A percentile compares a stretch with the other conserved stretches of the same genome.
Evolutionary conservation across 352 stramenopile genomes (phyloP).

Genomic region (Phytophthora palmivora): DNA sequence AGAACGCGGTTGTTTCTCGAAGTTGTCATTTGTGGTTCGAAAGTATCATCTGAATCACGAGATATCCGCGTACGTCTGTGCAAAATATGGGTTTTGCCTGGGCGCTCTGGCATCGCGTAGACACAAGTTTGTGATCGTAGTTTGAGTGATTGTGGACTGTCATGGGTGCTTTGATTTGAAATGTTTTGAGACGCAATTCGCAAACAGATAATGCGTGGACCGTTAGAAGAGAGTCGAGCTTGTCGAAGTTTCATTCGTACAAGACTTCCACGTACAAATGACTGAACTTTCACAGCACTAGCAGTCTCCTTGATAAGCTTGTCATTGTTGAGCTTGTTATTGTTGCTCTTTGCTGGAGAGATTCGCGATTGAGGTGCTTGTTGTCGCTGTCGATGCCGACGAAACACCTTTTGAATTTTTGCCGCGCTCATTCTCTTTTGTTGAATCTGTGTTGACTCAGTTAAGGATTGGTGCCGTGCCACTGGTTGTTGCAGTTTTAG

Average conservation of each 20-base stretch:
- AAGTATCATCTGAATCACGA: too few species aligned
- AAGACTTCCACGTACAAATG: slow-evolving; percentile 54
- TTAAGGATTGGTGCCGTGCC: not conserved
- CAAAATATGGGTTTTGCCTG: slow-evolving; percentile 15
- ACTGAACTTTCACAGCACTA: slow-evolving; percentile 60
- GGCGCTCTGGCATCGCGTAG: slow-evolving; percentile 37
- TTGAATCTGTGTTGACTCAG: slow-evolving; percentile 6
- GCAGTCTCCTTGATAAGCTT: slow-evolving; percentile 31
- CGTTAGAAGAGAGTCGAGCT: slow-evolving; percentile 24
- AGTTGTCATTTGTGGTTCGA: too few species aligned
- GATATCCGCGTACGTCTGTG: slow-evolving; percentile 7
- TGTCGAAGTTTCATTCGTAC: slow-evolving; percentile 40
- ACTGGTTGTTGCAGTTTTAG: slow-evolving; percentile 4
- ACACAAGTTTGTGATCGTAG: slow-evolving; percentile 28
- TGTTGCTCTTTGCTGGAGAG: too few species aligned
- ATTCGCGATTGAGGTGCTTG: too few species aligned
- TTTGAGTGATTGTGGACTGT: not conserved
- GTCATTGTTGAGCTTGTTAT: not conserved
- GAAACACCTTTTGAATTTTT: slow-evolving; percentile 52
- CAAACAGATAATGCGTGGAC: slow-evolving; percentile 38
- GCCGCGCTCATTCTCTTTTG: slow-evolving; percentile 35
- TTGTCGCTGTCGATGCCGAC: slow-evolving; percentile 36
- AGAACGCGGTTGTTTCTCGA: not conserved
- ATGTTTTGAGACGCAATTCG: slow-evolving; percentile 20
- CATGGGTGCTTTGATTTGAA: slow-evolving; percentile 29